Base-by-base conservation (phyloP, 179 eudicot species). In the Silene vulgaris region DNA sequence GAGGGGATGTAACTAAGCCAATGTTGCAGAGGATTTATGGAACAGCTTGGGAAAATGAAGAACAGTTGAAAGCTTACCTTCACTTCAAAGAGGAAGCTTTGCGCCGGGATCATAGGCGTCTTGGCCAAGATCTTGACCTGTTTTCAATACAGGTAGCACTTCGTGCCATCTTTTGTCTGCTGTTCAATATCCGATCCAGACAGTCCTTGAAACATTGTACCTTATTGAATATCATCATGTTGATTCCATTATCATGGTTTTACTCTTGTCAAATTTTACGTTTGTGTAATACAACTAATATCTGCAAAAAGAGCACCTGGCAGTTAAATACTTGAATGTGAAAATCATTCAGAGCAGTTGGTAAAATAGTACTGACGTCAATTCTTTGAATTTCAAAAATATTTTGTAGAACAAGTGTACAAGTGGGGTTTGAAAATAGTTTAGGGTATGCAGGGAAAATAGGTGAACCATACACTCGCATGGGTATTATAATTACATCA, bases 21-120 rank as follows among this genome's bases (percentile, higher is more conserved):
- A 95, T 92, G 99, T 93, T 95, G 57, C 99, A 95, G 83, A 88
- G 99, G 73, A 93, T 95, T 77, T 95, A 95, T 79, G 99, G 99
- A 43, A 95, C 99, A 62, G 99, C 99, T 37, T 95, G 99, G 99
- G 97, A 95, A 82, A 85, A 78, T 80, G 97, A 92, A 82, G 88
- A 89, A 81, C 97, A 95, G 74, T 70, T 92, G 75, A 89, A 95
- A 87, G 99, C 99, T 8, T 95, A 92, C 80, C 80, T 87, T 78
- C 90, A 92, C 85, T 92, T 95, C 76, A 95, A 90, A 83, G 97
- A 80, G 82, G 99, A 95, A 84, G 99, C 99, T 77, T 88, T 82
- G 76, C 91, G 97, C 37, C 89, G 99, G 66, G 99, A 95, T 83
- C 99, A 95, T 71, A 86, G 99, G 75, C 96, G 99, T 78, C 90